A percentile compares a stretch with the other conserved stretches of the same genome.
Evolutionary conservation across 176 grass and related monocot species (phyloP).

Genomic region (Phoenix roebelenii): DNA sequence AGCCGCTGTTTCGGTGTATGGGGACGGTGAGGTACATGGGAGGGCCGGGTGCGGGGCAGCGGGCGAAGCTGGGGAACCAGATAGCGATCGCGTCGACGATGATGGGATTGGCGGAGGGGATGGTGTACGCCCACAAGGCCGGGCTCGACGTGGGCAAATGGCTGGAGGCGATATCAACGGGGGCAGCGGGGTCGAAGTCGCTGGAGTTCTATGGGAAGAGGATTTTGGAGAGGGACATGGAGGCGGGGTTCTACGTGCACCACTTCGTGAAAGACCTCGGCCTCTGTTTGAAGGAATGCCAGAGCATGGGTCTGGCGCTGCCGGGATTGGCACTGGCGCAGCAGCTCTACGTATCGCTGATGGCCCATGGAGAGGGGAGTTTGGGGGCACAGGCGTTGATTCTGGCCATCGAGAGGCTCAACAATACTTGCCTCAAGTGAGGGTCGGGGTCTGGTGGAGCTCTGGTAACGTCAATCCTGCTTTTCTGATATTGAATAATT

Average conservation of each 20-base stretch:
- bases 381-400: conserved; percentile 84
- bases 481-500: too few relatives aligned
- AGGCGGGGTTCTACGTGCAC: conserved; percentile 75
- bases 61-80: conserved; percentile 90
- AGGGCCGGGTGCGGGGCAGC: conserved; percentile 62
- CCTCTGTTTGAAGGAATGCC: conserved; percentile 86
- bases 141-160: conserved; percentile 76
- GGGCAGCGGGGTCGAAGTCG: conserved; percentile 77
- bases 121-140: conserved; percentile 90
- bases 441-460: too few relatives aligned
- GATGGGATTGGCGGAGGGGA: conserved; percentile 92
- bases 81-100: conserved; percentile 90
- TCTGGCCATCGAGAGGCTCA: conserved; percentile 64
- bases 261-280: conserved; percentile 97
- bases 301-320: conserved; percentile 84
- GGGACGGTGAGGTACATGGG: conserved; percentile 77
- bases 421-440: conserved; percentile 60
- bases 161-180: conserved; percentile 90
- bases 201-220: conserved; percentile 71
- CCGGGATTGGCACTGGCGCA: conserved; percentile 81
- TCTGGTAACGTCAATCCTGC: too few relatives aligned
- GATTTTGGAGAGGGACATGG: conserved; percentile 88
- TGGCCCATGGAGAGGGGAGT: conserved; percentile 71
- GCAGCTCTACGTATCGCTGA: conserved; percentile 74
- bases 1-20: conserved; percentile 78